Conservation (phyloP, 2,329 filamentous ascomycete genomes). For the Aplosporella prunicola region DNA sequence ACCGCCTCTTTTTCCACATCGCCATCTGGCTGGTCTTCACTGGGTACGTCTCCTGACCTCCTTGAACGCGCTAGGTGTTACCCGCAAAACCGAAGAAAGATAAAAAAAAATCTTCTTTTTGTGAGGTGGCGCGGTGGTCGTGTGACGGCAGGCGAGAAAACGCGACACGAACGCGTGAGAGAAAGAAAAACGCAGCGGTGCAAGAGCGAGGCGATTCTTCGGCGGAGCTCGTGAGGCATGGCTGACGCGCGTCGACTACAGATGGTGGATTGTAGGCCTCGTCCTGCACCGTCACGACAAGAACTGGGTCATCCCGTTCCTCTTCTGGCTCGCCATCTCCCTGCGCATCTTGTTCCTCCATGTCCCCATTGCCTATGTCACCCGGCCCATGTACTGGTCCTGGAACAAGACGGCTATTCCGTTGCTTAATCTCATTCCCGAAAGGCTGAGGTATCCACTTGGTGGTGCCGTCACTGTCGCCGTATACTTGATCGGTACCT, state of each 20-base stretch:
- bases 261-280: slow-evolving; percentile 70
- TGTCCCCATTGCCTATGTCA: slow-evolving; percentile 57
- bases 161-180: too few species aligned
- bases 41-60: slow-evolving; percentile 33
- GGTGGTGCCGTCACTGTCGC: slow-evolving; percentile 56
- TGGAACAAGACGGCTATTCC: slow-evolving; percentile 58
- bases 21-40: slow-evolving; percentile 43
- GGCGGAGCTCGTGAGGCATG: not conserved
- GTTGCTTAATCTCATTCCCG: slow-evolving; percentile 54
- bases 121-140: slow-evolving; percentile 10
- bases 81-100: too few species aligned
- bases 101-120: not conserved
- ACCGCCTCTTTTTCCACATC: slow-evolving; percentile 33
- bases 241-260: slow-evolving; percentile 19
- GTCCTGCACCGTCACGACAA: slow-evolving; percentile 61
- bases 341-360: slow-evolving; percentile 67
- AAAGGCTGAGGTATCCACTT: slow-evolving; percentile 52
- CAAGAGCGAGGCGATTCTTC: slow-evolving; percentile 7
- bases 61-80: too few species aligned
- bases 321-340: slow-evolving; percentile 66
- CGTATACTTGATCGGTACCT: slow-evolving; percentile 68
- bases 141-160: slow-evolving; percentile 4
- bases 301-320: slow-evolving; percentile 78
- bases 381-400: slow-evolving; percentile 53
- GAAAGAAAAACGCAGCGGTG: slow-evolving; percentile 16